Evolutionary conservation across 2,329 filamentous ascomycete species (phyloP).

Genomic region (Epichloe glyceriae): DNA sequence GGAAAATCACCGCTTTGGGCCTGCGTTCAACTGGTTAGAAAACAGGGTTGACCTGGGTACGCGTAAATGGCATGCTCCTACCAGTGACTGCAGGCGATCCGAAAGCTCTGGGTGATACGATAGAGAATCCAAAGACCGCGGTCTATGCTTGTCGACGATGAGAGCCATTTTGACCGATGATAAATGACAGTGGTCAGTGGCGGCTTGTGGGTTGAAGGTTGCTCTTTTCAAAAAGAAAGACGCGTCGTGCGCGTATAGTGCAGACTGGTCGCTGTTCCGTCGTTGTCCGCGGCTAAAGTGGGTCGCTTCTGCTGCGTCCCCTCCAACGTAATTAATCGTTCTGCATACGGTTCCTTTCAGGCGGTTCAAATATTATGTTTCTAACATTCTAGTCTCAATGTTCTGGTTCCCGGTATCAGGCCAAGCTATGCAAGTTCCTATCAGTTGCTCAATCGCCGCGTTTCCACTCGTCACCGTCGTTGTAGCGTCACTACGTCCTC

Average conservation of each 20-base stretch:
- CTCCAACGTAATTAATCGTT: neutral
- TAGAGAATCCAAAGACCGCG: constrained; percentile 61
- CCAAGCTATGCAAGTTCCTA: no score
- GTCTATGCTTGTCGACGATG: constrained; percentile 60
- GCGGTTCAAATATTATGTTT: no score
- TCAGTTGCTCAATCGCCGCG: no score
- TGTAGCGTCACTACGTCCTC: neutral
- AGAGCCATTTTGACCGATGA: constrained; percentile 42
- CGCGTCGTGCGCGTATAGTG: constrained; percentile 28
- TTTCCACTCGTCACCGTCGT: no score
- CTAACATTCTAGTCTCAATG: no score
- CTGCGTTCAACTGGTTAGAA: constrained; percentile 31
- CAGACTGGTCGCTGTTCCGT: neutral
- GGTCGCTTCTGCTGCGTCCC: neutral
- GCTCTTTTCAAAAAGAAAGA: constrained; percentile 16
- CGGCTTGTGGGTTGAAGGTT: constrained; percentile 8
- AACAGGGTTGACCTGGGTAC: neutral
- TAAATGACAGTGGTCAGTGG: constrained; percentile 1
- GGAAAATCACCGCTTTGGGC: constrained; percentile 96
- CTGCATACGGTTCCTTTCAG: no score
- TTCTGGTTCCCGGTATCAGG: no score
- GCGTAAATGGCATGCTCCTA: constrained; percentile 29
- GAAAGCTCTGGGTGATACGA: constrained; percentile 87
- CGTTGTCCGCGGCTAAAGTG: neutral
- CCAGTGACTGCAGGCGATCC: constrained; percentile 71